Percentiles rank a stretch among this genome's conserved stretches.
Evolutionary conservation across 169 alveolate species (phyloP).

Genomic region (Eimeria falciformis): DNA sequence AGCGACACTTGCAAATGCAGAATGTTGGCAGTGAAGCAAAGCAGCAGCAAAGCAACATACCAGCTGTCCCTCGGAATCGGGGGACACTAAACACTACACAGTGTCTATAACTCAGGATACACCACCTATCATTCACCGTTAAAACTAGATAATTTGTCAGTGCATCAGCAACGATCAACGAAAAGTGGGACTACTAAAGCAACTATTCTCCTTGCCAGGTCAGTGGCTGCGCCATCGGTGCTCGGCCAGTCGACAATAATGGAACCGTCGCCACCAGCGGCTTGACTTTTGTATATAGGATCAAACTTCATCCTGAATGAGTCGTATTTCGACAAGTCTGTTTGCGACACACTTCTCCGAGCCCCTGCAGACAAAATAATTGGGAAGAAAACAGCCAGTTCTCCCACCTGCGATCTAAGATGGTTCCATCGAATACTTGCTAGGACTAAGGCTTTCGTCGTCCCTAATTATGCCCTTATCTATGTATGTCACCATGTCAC

Average conservation of each 20-base stretch:
- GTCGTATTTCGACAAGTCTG: slow-evolving; percentile 95
- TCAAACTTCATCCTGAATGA: slow-evolving; percentile 98
- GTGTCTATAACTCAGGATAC: no score
- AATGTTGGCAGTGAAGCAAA: no score
- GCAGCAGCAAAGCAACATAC: no score
- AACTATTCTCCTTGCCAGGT: background rate
- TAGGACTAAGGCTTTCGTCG: background rate
- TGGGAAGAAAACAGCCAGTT: background rate
- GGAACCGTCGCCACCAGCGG: slow-evolving; percentile 87
- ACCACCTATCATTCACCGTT: no score
- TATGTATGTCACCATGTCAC: no score
- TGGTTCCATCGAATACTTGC: background rate
- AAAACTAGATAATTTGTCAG: no score
- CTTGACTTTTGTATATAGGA: slow-evolving; percentile 96
- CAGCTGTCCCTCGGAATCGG: no score
- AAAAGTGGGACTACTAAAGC: background rate
- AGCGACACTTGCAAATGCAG: no score
- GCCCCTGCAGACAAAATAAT: slow-evolving; percentile 87
- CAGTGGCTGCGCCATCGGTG: slow-evolving; percentile 58
- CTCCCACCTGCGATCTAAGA: background rate
- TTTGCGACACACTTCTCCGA: slow-evolving; percentile 96
- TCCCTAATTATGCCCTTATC: background rate
- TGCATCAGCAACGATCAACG: no score
- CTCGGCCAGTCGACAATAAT: slow-evolving; percentile 80
- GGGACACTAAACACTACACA: no score